Evolutionary conservation across 768 basidiomycete genomes (phyloP).

Genomic region (Tulasnella sp.): DNA sequence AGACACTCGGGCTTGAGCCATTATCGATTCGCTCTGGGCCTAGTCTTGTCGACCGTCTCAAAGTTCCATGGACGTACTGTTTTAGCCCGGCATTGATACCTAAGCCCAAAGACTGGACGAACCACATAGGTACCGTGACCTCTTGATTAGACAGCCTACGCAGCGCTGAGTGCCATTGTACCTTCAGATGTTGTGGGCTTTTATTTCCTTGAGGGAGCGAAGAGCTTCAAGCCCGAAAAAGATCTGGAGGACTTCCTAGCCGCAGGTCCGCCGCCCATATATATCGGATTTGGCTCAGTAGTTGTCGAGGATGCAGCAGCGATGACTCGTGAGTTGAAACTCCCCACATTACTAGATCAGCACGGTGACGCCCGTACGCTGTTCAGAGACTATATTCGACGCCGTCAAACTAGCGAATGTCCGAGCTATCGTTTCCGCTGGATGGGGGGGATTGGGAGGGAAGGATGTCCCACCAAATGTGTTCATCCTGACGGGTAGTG

Average conservation of each 20-base stretch:
- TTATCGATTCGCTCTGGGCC: constrained; percentile 51
- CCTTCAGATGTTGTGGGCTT: constrained; percentile 57
- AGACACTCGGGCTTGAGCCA: constrained; percentile 47
- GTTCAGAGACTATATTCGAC: constrained; percentile 52
- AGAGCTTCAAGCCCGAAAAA: constrained; percentile 45
- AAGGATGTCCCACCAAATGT: constrained; percentile 49
- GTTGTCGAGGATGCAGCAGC: constrained; percentile 52
- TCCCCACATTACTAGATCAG: background rate
- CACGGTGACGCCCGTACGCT: constrained; percentile 14
- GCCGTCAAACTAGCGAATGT: constrained; percentile 54
- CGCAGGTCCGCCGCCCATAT: constrained; percentile 51
- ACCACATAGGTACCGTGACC: constrained; percentile 48
- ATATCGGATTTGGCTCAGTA: constrained; percentile 63
- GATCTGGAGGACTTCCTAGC: constrained; percentile 50
- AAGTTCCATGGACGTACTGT: constrained; percentile 61
- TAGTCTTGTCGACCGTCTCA: constrained; percentile 49
- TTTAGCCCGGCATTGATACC: constrained; percentile 57
- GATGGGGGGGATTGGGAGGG: constrained; percentile 62
- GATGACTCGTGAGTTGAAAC: constrained; percentile 44
- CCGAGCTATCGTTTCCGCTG: constrained; percentile 58
- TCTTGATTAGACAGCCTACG: background rate
- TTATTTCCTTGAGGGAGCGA: constrained; percentile 55
- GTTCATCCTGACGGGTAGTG: constrained; percentile 56
- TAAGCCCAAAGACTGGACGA: constrained; percentile 60
- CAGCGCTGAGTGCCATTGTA: background rate